Base-by-base conservation (phyloP, 179 eudicot genomes). In the Gypsophila paniculata region DNA sequence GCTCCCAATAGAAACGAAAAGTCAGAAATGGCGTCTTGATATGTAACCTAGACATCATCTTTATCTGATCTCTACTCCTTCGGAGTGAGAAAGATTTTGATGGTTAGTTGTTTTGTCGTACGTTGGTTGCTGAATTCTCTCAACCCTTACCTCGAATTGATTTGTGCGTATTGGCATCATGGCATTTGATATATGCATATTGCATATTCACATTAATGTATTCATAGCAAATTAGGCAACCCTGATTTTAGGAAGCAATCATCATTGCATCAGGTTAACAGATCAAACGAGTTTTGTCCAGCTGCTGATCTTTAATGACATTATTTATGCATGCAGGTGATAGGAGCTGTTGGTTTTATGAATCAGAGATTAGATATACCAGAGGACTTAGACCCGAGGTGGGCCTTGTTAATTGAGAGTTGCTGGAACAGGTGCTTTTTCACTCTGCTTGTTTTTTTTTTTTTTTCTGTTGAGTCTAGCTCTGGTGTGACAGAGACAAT, bases 261-360 rank as follows among this genome's bases (percentile, higher is more conserved):
- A 42, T 44, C 38, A 65, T 19, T 39, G n/a, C 52, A 13, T 65
- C 39, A 29, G 51, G n/a, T 64, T 18, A 69, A 69, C 59, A 29
- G 61, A 32, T n/a, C 26, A 3, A 46, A 44, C 15, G 44, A 8
- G 61, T 36, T 29, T 51, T 69, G 15, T 18, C 48, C 22, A 54
- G 61, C 32, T 57, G 19, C 32, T 44, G n/a, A 59, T 65, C 60
- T 68, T 69, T 34, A 61, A 23, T 38, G 60, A 48, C 10, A 6
- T 48, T 14, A 1, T 21, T 19, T 5, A 70, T 71, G 52, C 48
- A 49, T 71, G 57, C 88, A 94, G 97, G 97, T 94, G 32, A 91
- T 91, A 73, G 99, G 97, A 76, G 97, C 96, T 15, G 99, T 94
- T 48, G 99, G 99, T 51, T 91, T 94, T 82, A 93, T 91, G 98